Base-by-base conservation (phyloP, 2,329 filamentous ascomycete species). In the Diaporthe longicolla region DNA sequence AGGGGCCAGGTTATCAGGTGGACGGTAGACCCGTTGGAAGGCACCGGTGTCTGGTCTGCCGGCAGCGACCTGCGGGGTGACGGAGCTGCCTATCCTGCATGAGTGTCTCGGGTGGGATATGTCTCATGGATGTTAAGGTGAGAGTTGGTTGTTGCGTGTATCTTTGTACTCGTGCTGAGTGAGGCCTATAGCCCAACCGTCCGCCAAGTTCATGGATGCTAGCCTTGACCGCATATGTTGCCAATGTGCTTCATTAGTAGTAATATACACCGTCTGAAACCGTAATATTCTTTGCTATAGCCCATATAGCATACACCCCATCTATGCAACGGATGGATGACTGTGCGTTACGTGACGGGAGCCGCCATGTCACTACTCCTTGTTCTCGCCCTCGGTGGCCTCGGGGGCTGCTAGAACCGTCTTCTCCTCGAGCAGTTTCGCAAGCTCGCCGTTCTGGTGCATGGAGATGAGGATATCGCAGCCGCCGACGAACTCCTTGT, bases 391-490 rank as follows among this genome's bases (percentile, higher is more conserved):
- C 71, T 84, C 82, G n/a, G 76, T 76, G 32, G 73, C 80, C 75
- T 91, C 88, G 3, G 84, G 83, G 2, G 88, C 84, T 21, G 92
- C 90, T 72, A 99, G 85, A n/a, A 98, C 94, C 76, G 91, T 91
- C 88, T 98, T 98, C 84, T 97, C 94, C 82, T 97, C 94, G 66
- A 99, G 87, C 82, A 98, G 84, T 88, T 97, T 97, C 11, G 95
- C 94, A 80, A 99, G 86, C 78, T 97, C 95, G 37, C 97, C 97
- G 81, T 94, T 97, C 85, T 98, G 94, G 86, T 98, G 96, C 97
- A 99, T 98, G 3, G 93, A 93, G 82, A 98, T 93, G 79, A 99
- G 84, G 77, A 99, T 99, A 84, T 99, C 97, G 82, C 95, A 98
- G n/a, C 97, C 97, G 72, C 97, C 97, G 61, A 99, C 88, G 82